Conservation (phyloP, 352 stramenopile species). For the Phytophthora podocarpi region DNA sequence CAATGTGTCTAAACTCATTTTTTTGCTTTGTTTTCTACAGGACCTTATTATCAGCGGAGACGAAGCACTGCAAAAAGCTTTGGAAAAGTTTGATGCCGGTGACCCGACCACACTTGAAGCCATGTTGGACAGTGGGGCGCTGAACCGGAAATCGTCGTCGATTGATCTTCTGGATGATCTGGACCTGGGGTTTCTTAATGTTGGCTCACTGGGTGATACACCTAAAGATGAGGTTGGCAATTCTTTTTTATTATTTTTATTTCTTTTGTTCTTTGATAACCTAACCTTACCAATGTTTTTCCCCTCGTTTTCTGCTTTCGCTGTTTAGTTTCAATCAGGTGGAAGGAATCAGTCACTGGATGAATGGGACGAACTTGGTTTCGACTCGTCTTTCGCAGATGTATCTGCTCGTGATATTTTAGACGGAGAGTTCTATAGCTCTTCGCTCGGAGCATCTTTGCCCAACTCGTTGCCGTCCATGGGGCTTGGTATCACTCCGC, state of each 20-base stretch:
- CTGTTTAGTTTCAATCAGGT: conserved; percentile 62
- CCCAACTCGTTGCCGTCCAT: conserved; percentile 89
- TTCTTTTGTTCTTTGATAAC: neutral
- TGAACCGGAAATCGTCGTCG: conserved; percentile 83
- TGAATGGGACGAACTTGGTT: conserved; percentile 88
- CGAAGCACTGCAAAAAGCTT: conserved; percentile 85
- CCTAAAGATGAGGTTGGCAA: conserved; percentile 74
- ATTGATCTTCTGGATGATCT: conserved; percentile 87
- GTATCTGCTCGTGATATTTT: conserved; percentile 79
- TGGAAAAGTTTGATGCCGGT: conserved; percentile 90
- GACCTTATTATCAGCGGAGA: conserved; percentile 93
- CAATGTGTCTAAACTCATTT: neutral
- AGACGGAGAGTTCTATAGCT: conserved; percentile 83
- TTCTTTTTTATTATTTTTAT: conserved; percentile 1
- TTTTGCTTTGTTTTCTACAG: conserved; percentile 33
- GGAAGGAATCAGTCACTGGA: conserved; percentile 77
- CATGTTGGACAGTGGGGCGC: conserved; percentile 78
- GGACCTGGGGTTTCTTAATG: conserved; percentile 88
- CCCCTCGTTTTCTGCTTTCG: neutral
- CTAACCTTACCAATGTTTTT: conserved; percentile 1
- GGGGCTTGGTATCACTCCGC: conserved; percentile 84
- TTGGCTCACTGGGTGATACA: conserved; percentile 82
- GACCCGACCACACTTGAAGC: conserved; percentile 86
- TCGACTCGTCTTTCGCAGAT: conserved; percentile 82
- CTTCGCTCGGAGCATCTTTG: conserved; percentile 81